A percentile compares a stretch with the other conserved stretches of the same genome.
Conservation (phyloP, 2,329 filamentous ascomycete species). For the Didymella pomorum region DNA sequence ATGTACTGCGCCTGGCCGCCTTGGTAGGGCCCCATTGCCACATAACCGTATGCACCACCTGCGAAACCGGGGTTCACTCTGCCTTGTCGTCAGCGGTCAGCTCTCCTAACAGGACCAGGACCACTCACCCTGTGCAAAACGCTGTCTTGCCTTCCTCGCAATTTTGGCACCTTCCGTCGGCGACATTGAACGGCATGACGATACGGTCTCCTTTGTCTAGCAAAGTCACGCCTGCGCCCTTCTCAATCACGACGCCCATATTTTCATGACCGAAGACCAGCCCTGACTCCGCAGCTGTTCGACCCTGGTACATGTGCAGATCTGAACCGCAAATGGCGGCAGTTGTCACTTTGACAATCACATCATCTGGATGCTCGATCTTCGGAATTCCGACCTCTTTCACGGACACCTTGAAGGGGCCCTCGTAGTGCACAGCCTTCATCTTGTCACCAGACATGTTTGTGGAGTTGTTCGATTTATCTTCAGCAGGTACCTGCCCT, state of each 20-base stretch:
- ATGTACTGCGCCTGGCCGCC: constrained; percentile 70
- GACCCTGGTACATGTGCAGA: constrained; percentile 69
- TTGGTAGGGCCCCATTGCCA: constrained; percentile 66
- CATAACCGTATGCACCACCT: constrained; percentile 68
- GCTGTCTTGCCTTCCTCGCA: constrained; percentile 71
- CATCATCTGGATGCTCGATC: constrained; percentile 70
- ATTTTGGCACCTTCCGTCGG: constrained; percentile 63
- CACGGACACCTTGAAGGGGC: constrained; percentile 68
- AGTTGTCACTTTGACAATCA: constrained; percentile 71
- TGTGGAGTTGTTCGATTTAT: constrained; percentile 7
- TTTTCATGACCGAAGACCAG: constrained; percentile 71
- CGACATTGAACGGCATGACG: constrained; percentile 69
- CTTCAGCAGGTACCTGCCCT: constrained; percentile 20
- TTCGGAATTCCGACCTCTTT: constrained; percentile 66
- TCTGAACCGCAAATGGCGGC: constrained; percentile 65
- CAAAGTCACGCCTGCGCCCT: constrained; percentile 66
- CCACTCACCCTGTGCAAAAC: constrained; percentile 66
- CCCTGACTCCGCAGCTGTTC: constrained; percentile 68
- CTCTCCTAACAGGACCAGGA: background rate
- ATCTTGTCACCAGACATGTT: constrained; percentile 52
- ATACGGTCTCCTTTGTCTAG: constrained; percentile 70
- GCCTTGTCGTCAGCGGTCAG: background rate
- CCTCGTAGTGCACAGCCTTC: constrained; percentile 71
- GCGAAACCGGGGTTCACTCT: constrained; percentile 66
- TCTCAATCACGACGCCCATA: constrained; percentile 65